Evolutionary conservation across 2,329 filamentous ascomycete genomes (phyloP).

Genomic region (Geosmithia flava): DNA sequence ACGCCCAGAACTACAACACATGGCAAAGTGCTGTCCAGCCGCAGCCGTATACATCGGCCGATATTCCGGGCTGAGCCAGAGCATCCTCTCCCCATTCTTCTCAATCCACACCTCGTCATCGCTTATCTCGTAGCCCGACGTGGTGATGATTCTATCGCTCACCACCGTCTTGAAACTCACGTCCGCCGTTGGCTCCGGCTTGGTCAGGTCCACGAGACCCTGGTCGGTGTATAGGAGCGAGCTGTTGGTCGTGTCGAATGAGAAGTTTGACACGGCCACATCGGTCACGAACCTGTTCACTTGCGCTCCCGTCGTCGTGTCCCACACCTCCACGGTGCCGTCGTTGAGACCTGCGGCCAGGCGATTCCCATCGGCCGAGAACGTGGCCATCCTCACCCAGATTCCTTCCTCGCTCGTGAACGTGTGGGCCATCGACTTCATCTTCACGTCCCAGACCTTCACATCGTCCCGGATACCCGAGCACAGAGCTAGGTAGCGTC

Average conservation of each 20-base stretch:
- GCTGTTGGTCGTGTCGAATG: not conserved
- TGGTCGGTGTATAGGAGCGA: constrained; percentile 2
- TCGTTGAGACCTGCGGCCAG: too few species aligned
- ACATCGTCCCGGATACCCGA: too few species aligned
- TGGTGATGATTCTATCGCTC: not conserved
- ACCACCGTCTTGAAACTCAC: not conserved
- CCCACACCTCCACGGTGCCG: too few species aligned
- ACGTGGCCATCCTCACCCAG: too few species aligned
- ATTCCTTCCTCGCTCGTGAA: too few species aligned
- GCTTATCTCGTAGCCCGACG: not conserved
- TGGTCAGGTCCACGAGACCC: not conserved
- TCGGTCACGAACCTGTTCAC: too few species aligned
- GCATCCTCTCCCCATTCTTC: constrained; percentile 1
- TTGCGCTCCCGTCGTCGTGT: too few species aligned
- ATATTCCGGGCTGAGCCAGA: constrained; percentile 4
- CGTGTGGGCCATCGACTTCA: too few species aligned
- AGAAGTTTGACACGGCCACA: not conserved
- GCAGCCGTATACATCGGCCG: not conserved
- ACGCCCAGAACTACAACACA: constrained; percentile 3
- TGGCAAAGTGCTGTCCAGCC: constrained; percentile 1
- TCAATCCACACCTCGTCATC: constrained; percentile 1
- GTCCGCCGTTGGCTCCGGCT: not conserved
- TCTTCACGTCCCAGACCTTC: too few species aligned
- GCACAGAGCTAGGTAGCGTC: too few species aligned
- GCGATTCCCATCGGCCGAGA: too few species aligned